Percentiles rank a stretch among this genome's conserved stretches.
Evolutionary conservation across 345 rosid species (phyloP).

Genomic region (Arabidopsis thaliana): DNA sequence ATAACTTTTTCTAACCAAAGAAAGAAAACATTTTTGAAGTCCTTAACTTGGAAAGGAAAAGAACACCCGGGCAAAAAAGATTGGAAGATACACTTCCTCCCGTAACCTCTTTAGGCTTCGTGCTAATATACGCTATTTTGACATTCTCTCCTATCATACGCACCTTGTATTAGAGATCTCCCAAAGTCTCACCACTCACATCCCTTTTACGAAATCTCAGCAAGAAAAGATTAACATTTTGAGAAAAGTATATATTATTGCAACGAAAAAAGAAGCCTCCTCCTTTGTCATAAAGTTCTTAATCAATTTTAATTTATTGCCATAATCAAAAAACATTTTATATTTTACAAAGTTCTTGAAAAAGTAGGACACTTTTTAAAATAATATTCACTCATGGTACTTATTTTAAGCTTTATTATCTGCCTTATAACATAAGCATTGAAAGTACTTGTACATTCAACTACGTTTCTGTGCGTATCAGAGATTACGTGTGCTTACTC

Average conservation of each 20-base stretch:
- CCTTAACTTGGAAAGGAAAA: conserved; percentile 30
- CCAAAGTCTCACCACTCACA: conserved; percentile 32
- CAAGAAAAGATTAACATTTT: conserved; percentile 15
- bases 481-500: conserved; percentile 63
- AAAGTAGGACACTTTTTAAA: conserved; percentile 29
- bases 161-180: conserved; percentile 28
- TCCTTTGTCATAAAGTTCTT: conserved; percentile 30
- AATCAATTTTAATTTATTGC: conserved; percentile 5
- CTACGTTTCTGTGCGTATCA: conserved; percentile 45
- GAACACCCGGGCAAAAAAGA: conserved; percentile 35
- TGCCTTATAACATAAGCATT: conserved; percentile 44
- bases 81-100: conserved; percentile 37
- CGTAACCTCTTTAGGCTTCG: conserved; percentile 29
- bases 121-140: conserved; percentile 61
- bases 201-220: conserved; percentile 30
- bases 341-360: conserved; percentile 7
- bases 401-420: conserved; percentile 27
- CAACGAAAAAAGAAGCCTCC: conserved; percentile 17
- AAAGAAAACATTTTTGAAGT: neutral
- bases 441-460: conserved; percentile 45
- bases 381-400: conserved; percentile 33
- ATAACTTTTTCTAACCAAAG: neutral
- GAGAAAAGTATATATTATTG: conserved; percentile 24
- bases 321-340: neutral
- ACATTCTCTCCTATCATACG: conserved; percentile 44